Evolutionary conservation across 208 protist genomes (phyloP).

Genomic region (Porcisia deanei): DNA sequence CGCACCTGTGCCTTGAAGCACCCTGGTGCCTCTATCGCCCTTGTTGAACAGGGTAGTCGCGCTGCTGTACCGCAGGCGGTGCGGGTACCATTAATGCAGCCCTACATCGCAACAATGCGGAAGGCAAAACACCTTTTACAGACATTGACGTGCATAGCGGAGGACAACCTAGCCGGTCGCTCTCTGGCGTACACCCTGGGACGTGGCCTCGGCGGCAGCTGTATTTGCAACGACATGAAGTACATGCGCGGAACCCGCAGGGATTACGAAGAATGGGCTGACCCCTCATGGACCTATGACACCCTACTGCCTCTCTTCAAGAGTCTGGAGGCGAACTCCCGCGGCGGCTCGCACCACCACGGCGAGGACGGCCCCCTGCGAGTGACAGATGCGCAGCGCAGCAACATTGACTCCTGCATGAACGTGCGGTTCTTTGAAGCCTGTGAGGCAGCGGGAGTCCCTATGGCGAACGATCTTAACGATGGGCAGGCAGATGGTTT

Average conservation of each 20-base stretch:
- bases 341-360: conserved; percentile 32
- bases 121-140: conserved; percentile 37
- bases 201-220: conserved; percentile 61
- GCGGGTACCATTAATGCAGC: conserved; percentile 57
- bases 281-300: conserved; percentile 55
- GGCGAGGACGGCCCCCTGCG: conserved; percentile 43
- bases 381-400: conserved; percentile 45
- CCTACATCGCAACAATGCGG: conserved; percentile 39
- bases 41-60: conserved; percentile 62
- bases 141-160: conserved; percentile 23
- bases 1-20: conserved; percentile 51
- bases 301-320: conserved; percentile 52
- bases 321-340: conserved; percentile 49
- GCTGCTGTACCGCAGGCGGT: conserved; percentile 30
- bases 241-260: conserved; percentile 55
- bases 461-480: conserved; percentile 54
- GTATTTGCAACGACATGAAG: conserved; percentile 60
- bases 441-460: conserved; percentile 71
- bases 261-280: conserved; percentile 47
- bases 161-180: conserved; percentile 43
- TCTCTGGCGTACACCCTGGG: conserved; percentile 45
- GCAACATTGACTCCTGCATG: conserved; percentile 59
- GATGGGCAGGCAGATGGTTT: conserved; percentile 55
- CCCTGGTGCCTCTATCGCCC: conserved; percentile 49
- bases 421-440: conserved; percentile 87